These are phyloP conservation scores for Aspergillus arachidicola DNA, from an alignment of 2,329 filamentous ascomycete genomes.

Conservation along the genomic window DNA sequence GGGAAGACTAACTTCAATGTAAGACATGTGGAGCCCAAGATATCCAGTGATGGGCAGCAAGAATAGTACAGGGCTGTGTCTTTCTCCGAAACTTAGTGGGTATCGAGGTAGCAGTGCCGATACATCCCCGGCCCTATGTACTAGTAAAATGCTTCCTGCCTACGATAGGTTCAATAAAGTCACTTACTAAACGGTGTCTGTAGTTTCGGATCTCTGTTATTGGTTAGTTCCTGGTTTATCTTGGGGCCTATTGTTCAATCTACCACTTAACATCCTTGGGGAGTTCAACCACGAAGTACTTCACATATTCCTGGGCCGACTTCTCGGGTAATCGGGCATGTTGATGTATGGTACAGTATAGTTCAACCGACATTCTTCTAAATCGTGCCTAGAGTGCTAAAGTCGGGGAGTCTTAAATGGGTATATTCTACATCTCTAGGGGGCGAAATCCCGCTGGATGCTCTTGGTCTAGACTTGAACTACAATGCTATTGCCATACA, in stretches of 20 bases:
- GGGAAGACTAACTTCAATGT: not conserved
- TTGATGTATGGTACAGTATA: not conserved
- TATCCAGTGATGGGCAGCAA: not conserved
- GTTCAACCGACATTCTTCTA: not conserved
- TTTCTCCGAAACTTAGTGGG: not conserved
- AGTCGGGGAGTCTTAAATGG: not conserved
- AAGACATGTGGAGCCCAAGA: not conserved
- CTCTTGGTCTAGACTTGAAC: not conserved
- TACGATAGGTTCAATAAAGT: not conserved
- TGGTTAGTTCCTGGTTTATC: not conserved
- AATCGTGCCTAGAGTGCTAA: not conserved
- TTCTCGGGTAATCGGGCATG: not conserved
- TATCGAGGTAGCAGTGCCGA: not conserved
- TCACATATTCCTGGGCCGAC: not conserved
- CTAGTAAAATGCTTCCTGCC: not conserved
- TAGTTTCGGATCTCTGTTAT: not conserved
- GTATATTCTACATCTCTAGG: not conserved
- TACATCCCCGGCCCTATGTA: not conserved
- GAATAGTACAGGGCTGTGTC: not conserved
- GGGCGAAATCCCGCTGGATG: not conserved
- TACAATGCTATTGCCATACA: not conserved
- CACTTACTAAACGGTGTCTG: not conserved
- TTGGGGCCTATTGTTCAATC: not conserved
- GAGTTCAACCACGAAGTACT: not conserved
- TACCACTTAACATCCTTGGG: not conserved